Evolutionary conservation across 768 basidiomycete genomes (phyloP).

Genomic region (Suillus cothurnatus): DNA sequence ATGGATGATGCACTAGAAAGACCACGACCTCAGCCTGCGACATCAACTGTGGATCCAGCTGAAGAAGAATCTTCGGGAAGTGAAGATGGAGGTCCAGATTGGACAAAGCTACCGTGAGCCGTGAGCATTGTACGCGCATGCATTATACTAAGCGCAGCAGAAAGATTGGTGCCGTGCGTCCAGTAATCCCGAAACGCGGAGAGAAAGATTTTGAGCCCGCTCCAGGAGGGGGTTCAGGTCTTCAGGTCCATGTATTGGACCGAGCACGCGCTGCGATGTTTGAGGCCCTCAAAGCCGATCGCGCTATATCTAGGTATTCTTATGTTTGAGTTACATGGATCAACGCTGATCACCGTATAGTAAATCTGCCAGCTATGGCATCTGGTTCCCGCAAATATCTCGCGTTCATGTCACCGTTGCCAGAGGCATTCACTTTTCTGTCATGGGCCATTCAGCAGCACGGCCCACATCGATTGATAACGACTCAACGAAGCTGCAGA

Average conservation of each 20-base stretch:
- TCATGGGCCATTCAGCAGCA: constrained; percentile 80
- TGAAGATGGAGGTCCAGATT: constrained; percentile 78
- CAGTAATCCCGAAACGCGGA: constrained; percentile 90
- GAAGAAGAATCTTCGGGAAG: constrained; percentile 62
- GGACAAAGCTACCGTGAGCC: constrained; percentile 73
- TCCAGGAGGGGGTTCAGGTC: constrained; percentile 59
- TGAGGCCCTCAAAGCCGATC: constrained; percentile 68
- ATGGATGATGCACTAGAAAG: constrained; percentile 69
- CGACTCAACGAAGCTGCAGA: constrained; percentile 49
- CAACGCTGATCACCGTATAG: constrained; percentile 36
- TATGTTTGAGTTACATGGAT: background rate
- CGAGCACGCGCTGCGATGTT: constrained; percentile 86
- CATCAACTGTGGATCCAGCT: constrained; percentile 34
- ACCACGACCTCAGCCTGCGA: constrained; percentile 27
- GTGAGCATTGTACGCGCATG: constrained; percentile 9
- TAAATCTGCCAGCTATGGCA: constrained; percentile 77
- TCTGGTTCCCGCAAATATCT: constrained; percentile 71
- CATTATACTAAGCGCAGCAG: constrained; percentile 17
- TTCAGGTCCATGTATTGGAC: constrained; percentile 83
- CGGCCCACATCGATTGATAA: constrained; percentile 40
- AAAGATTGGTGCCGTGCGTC: constrained; percentile 41
- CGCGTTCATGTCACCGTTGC: constrained; percentile 70
- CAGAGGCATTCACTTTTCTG: constrained; percentile 81
- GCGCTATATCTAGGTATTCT: constrained; percentile 73
- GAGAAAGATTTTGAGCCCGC: constrained; percentile 97